Evolutionary conservation across 208 protist genomes (phyloP), one percentile per base, ranked within the genome.

Genomic region (Crithidia bombi): DNA sequence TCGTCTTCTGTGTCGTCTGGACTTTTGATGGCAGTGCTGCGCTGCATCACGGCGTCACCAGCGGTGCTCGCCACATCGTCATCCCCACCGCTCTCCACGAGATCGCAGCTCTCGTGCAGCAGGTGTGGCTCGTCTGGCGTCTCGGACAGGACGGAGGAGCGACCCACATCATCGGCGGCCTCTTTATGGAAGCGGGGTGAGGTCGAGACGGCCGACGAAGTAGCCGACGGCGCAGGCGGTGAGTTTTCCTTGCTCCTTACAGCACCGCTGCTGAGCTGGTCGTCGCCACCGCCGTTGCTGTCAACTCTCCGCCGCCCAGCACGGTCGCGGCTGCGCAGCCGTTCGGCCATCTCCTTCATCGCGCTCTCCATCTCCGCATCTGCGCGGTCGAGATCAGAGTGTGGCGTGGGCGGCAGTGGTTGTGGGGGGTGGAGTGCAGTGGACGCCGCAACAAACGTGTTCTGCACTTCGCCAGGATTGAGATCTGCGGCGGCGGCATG

Each of bases 341-440:
- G 59, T 11, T 43, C 62, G 14, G 41, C 69, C 52, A 68, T 75
- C 43, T 62, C 62, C 43, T n/a, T 6, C 61, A 69, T 63, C 44
- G 62, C 69, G 11, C 26, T 65, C 35, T 69, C 62, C 62, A 69
- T 65, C 25, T 30, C 61, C 7, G 54, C 38, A 7, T 64, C 52
- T 4, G 30, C 41, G 14, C 32, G 7, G 14, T 63, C 36, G 10
- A 69, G 19, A 11, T 49, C 33, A 26, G 43, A 19, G 44, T 50
- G 44, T 12, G 69, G 44, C 12, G 69, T 61, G 15, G 38, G 47
- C 41, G 59, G 30, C 33, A 55, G 57, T 46, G 69, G 68, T 9
- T 23, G 36, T 5, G 30, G 50, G 17, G 30, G 26, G 28, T 17
- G 41, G 5, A 51, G 33, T 9, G 15, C 52, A 11, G 35, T 35